These are phyloP conservation scores for Pythium monospermum DNA, from an alignment of 352 stramenopile genomes.

Conservation along the genomic window DNA sequence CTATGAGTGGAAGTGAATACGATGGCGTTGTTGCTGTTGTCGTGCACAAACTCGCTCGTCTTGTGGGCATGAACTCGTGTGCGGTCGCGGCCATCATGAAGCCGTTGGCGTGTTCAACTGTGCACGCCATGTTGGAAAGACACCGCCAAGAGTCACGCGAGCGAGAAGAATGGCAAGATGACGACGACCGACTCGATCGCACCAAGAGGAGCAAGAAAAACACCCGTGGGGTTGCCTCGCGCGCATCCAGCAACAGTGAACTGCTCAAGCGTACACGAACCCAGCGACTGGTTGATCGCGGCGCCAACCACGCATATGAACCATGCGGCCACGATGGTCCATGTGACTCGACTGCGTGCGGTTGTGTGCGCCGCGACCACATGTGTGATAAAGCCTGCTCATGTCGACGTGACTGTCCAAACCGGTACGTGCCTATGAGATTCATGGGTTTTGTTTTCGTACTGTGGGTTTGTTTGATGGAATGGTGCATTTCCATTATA, in stretches of 20 bases:
- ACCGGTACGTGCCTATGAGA: slow-evolving; percentile 42
- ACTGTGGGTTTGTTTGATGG: background rate
- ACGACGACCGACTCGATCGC: background rate
- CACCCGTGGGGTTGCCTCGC: background rate
- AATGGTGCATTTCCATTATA: slow-evolving; percentile 1
- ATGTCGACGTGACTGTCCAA: slow-evolving; percentile 51
- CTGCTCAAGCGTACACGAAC: slow-evolving; percentile 42
- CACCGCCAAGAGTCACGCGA: background rate
- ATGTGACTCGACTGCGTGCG: slow-evolving; percentile 37
- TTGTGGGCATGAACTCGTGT: background rate
- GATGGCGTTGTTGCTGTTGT: too few relatives aligned
- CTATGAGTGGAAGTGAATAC: too few relatives aligned
- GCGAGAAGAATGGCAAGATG: background rate
- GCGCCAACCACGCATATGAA: slow-evolving; percentile 51
- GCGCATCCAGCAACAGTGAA: slow-evolving; percentile 31
- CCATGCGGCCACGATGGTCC: slow-evolving; percentile 52
- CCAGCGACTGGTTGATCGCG: slow-evolving; percentile 40
- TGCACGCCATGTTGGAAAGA: background rate
- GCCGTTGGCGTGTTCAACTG: background rate
- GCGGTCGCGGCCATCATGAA: background rate
- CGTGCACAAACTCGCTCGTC: background rate
- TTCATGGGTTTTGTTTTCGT: slow-evolving; percentile 1
- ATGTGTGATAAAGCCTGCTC: slow-evolving; percentile 67
- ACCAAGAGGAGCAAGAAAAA: background rate
- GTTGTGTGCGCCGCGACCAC: slow-evolving; percentile 53